These are phyloP conservation scores for Stachybotrys echinatus DNA, from an alignment of 2,329 filamentous ascomycete genomes.

Conservation along the genomic window DNA sequence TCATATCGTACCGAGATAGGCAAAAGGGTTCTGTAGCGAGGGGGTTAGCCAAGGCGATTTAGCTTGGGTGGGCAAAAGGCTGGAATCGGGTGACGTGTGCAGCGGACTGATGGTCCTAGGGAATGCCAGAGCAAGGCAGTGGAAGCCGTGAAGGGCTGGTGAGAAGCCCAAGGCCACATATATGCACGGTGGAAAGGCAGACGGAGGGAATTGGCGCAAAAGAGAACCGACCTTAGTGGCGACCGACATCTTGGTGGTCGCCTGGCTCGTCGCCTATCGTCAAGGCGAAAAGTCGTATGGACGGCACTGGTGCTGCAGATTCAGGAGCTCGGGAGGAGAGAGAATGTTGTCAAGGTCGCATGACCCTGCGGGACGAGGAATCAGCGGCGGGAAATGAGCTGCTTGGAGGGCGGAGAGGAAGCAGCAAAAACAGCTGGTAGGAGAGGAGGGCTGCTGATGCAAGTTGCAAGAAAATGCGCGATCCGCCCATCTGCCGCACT, in stretches of 20 bases:
- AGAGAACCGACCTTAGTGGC: conserved; percentile 46
- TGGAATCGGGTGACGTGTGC: background rate
- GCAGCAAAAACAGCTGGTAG: conserved; percentile 4
- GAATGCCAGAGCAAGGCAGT: background rate
- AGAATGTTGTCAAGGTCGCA: conserved; percentile 29
- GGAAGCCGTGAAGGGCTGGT: background rate
- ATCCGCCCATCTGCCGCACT: background rate
- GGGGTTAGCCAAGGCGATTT: conserved; percentile 4
- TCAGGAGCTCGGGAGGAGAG: conserved; percentile 22
- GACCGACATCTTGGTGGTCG: conserved; percentile 53
- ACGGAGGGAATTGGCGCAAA: background rate
- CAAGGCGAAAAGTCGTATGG: conserved; percentile 24
- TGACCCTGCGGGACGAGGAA: conserved; percentile 25
- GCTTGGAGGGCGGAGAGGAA: conserved; percentile 6
- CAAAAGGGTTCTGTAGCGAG: conserved; percentile 77
- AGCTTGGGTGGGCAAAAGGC: background rate
- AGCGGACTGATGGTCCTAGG: background rate
- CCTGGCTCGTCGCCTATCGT: conserved; percentile 47
- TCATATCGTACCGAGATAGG: conserved; percentile 81
- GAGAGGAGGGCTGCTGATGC: conserved; percentile 5
- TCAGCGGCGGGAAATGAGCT: conserved; percentile 9
- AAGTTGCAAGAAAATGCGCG: conserved; percentile 1
- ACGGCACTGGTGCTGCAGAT: conserved; percentile 20
- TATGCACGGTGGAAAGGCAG: background rate
- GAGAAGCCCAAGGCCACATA: background rate